Evolutionary conservation across 1,284 basidiomycete species (phyloP), one percentile per base, ranked within the genome.

Genomic region (Sporisorium iseilematis-ciliati): DNA sequence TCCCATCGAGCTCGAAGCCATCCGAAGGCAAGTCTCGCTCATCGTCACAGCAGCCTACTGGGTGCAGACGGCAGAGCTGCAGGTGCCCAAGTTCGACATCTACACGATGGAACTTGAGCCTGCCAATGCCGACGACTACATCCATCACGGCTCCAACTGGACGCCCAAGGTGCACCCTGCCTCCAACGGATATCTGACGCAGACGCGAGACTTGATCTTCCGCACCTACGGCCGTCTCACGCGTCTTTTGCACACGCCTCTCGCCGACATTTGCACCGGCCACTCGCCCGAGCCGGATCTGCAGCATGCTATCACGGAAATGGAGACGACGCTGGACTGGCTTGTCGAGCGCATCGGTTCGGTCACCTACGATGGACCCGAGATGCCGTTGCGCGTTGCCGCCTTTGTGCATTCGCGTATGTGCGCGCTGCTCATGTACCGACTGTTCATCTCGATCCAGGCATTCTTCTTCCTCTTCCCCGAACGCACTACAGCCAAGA

Each of bases 71-170:
- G 57, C 66, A 16, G 75, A 73, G 46, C 50, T 77, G 70, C 70
- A 73, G 51, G 62, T 71, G 48, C 75, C 75, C 52, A 62, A 65
- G 11, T 79, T 80, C 20, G 71, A 78, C 48, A 26, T 79, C 41
- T 73, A 70, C 35, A 65, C 56, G 12, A 70, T 77, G 53, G 65
- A 73, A 43, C 48, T 79, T 20, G 70, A 75, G n/a, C 68, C 62
- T 0, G 63, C 67, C 16, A 56, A 42, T 26, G 61, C 60, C 20
- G 79, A 80, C 52, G 70, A 80, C 41, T 66, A 50, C 33, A 80
- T 80, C 38, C 79, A 80, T 49, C 60, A 65, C n/a, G 68, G 65
- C n/a, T 77, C 73, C 40, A 72, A 73, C 18, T 79, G 79, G 79
- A 74, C 68, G 4, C 66, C 74, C 50, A 76, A 70, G 54, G 18